A percentile compares a stretch with the other conserved stretches of the same genome.
Conservation (phyloP, 73 alveolate species). For the Stentor coeruleus region DNA sequence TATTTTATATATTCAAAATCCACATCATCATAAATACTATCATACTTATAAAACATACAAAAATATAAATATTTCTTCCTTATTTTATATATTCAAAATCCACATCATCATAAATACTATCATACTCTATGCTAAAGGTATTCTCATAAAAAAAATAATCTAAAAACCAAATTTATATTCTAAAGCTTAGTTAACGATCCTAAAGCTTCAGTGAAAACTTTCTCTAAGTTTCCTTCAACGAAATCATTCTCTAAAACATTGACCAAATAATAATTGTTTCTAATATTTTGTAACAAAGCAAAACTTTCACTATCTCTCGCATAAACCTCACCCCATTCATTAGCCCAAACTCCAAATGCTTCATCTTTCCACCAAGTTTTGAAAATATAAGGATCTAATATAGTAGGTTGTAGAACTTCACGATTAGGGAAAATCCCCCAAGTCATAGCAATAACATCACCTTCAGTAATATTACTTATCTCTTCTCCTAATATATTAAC, state of each 20-base stretch:
- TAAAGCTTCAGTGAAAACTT: constrained; percentile 13
- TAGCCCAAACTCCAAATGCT: constrained; percentile 42
- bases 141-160: too few species aligned
- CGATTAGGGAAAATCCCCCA: constrained; percentile 67
- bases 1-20: too few species aligned
- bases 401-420: constrained; percentile 65
- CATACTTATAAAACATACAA: too few species aligned
- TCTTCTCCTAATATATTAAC: constrained; percentile 31
- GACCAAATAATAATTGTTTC: constrained; percentile 38
- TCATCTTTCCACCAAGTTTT: constrained; percentile 56
- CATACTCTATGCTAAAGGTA: too few species aligned
- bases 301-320: constrained; percentile 32
- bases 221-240: constrained; percentile 40
- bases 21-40: too few species aligned
- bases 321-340: constrained; percentile 56
- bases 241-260: constrained; percentile 63
- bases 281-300: constrained; percentile 29
- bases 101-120: too few species aligned
- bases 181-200: too few species aligned
- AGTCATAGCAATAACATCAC: constrained; percentile 65
- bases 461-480: constrained; percentile 31
- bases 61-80: too few species aligned
- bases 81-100: too few species aligned
- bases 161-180: too few species aligned
- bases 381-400: constrained; percentile 60